These are phyloP conservation scores for Fusarium sororula DNA, from an alignment of 2,329 filamentous ascomycete genomes.

Conservation along the genomic window DNA sequence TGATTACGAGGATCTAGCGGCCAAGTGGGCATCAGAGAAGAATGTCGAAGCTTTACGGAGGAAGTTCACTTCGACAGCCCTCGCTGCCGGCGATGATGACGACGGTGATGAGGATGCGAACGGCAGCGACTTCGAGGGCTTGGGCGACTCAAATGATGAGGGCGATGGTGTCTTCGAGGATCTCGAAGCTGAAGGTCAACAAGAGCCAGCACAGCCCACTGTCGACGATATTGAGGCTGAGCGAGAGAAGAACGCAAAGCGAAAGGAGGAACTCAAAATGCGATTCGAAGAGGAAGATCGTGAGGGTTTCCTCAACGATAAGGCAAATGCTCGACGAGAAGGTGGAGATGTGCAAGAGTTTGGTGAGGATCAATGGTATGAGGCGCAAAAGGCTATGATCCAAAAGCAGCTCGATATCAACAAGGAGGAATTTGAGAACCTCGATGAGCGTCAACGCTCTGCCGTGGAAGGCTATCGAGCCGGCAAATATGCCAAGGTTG, in stretches of 20 bases:
- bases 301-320: constrained; percentile 94
- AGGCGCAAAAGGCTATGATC: constrained; percentile 91
- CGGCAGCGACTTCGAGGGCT: constrained; percentile 63
- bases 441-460: constrained; percentile 84
- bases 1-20: constrained; percentile 81
- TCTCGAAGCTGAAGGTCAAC: constrained; percentile 75
- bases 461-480: constrained; percentile 91
- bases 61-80: constrained; percentile 77
- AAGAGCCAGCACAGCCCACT: constrained; percentile 50
- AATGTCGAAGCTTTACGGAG: constrained; percentile 78
- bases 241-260: constrained; percentile 86
- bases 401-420: constrained; percentile 98
- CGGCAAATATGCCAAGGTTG: constrained; percentile 91
- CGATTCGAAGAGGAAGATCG: constrained; percentile 97
- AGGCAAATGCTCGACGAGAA: constrained; percentile 77
- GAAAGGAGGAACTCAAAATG: constrained; percentile 93
- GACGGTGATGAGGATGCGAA: constrained; percentile 51
- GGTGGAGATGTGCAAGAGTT: constrained; percentile 79
- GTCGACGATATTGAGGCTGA: constrained; percentile 79
- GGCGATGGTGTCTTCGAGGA: constrained; percentile 68
- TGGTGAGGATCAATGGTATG: constrained; percentile 99
- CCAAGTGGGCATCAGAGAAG: constrained; percentile 85
- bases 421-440: constrained; percentile 86
- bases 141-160: constrained; percentile 61
- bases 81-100: constrained; percentile 50